A percentile compares a stretch with the other conserved stretches of the same genome.
These are phyloP conservation scores for Patellifolia procumbens DNA, from an alignment of 179 eudicot species.

Conservation along the genomic window DNA sequence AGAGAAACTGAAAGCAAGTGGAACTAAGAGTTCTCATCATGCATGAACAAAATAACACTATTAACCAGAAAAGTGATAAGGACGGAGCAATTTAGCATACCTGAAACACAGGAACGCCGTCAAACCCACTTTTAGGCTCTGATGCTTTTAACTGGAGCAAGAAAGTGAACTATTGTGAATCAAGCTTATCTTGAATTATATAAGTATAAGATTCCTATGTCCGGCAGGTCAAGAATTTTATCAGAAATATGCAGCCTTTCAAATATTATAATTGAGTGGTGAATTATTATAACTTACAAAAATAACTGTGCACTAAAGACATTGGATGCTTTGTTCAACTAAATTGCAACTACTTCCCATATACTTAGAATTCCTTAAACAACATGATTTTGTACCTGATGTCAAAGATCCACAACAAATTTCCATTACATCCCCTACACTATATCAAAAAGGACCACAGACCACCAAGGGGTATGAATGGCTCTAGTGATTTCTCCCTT, in stretches of 20 bases:
- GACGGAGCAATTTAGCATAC: constrained; percentile 37
- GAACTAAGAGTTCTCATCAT: not conserved
- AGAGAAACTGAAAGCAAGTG: not conserved
- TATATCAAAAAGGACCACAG: no score
- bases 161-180: constrained; percentile 20
- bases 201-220: not conserved
- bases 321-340: not conserved
- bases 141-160: constrained; percentile 67
- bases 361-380: not conserved
- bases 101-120: constrained; percentile 99
- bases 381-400: not conserved
- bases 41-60: not conserved
- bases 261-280: constrained; percentile 15
- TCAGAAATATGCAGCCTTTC: constrained; percentile 10
- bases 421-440: not conserved
- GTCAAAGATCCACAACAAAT: not conserved
- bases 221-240: constrained; percentile 3
- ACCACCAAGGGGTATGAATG: not conserved
- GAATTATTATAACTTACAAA: constrained; percentile 10
- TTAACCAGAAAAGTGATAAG: not conserved
- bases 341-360: not conserved
- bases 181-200: not conserved
- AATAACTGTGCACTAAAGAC: not conserved
- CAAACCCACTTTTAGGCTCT: constrained; percentile 66
- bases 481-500: not conserved